Evolutionary conservation across 495 filamentous ascomycete genomes (phyloP), one percentile per base, ranked within the genome.

Genomic region (Penicillium longicatenatum): DNA sequence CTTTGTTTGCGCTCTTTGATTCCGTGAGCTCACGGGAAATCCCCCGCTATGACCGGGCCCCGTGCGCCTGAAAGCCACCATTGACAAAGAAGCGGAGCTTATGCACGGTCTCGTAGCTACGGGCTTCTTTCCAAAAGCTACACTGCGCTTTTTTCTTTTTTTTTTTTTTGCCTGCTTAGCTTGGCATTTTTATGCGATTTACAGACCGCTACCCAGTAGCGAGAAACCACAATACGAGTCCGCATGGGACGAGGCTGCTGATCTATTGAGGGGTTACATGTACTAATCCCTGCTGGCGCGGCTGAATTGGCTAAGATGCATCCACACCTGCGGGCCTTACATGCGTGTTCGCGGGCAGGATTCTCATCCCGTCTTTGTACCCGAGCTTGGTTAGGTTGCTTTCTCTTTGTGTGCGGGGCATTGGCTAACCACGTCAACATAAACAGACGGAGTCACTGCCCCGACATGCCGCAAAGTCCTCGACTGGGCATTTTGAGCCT

Each of bases 241-340:
- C 16, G 19, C 12, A 12, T 42, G 10, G 21, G 21, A 17, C 24
- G 33, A 50, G 33, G 19, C 41, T 26, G 53, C 17, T 46, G 45
- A 46, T 59, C 51, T 7, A 20, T 54, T 49, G 57, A 59, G 43
- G 50, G 57, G 57, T 45, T 49, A 12, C 21, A 30, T 30, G 26
- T 26, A 11, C 41, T 46, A 22, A 33, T 37, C n/a, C 26, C n/a
- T 54, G 52, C 20, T 17, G 29, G 24, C 52, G 56, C 56, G 57
- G 57, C 57, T 59, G 57, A 54, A 59, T 52, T 22, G 47, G 30
- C 11, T 9, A 31, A 33, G 22, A 9, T 47, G 42, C 42, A 50
- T 47, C 49, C 49, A 35, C 49, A 37, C 11, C 8, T 26, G 45
- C 49, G 14, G 30, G 49, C 11, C 33, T 30, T 37, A 11, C 26